Conservation (phyloP, 139 green algal species). For the Chlamydomonas asymmetrica region DNA sequence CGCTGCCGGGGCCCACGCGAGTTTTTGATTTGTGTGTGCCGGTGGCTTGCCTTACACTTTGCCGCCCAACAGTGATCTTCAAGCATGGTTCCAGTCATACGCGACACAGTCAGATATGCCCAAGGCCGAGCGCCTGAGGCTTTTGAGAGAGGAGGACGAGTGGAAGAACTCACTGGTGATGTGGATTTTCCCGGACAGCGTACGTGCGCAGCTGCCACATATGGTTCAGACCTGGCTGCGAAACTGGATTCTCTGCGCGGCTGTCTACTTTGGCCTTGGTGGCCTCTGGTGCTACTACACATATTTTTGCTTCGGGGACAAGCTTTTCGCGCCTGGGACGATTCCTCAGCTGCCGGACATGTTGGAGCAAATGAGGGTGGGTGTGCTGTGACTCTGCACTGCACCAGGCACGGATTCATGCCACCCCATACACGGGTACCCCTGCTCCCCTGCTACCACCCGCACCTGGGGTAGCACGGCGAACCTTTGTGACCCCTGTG, state of each 20-base stretch:
- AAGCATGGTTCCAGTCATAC: conserved; percentile 32
- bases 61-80: conserved; percentile 27
- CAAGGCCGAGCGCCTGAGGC: conserved; percentile 31
- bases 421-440: too few relatives aligned
- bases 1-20: too few relatives aligned
- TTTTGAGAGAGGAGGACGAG: conserved; percentile 68
- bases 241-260: conserved; percentile 71
- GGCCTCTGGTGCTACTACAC: conserved; percentile 78
- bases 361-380: conserved; percentile 77
- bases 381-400: too few relatives aligned
- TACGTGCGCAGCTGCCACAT: conserved; percentile 46
- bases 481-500: too few relatives aligned
- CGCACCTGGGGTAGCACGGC: too few relatives aligned
- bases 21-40: background rate
- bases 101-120: conserved; percentile 35
- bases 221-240: conserved; percentile 79
- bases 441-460: too few relatives aligned
- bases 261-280: conserved; percentile 76
- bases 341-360: conserved; percentile 66
- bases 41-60: too few relatives aligned
- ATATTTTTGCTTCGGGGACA: conserved; percentile 74
- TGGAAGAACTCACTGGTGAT: conserved; percentile 85
- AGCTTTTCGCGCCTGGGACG: conserved; percentile 62
- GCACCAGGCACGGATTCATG: too few relatives aligned
- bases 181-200: conserved; percentile 39